Conservation (phyloP, 129 eudicot genomes). For the Ambrosia trifida region DNA sequence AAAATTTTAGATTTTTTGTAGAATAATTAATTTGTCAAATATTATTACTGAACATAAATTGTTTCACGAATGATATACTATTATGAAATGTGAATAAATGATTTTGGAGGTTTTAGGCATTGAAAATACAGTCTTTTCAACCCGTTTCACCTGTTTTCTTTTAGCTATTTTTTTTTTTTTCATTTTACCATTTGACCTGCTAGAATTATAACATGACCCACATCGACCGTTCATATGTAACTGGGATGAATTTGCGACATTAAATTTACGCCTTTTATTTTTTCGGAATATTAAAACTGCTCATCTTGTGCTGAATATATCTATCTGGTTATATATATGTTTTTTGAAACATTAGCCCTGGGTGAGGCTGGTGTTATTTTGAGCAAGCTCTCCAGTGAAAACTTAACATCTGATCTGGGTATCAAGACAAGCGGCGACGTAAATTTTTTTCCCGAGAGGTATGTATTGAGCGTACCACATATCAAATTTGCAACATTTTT, state of each 20-base stretch:
- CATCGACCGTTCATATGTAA: neutral
- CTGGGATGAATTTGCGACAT: neutral
- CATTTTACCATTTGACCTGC: neutral
- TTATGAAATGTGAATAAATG: neutral
- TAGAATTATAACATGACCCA: neutral
- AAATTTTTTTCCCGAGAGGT: slow-evolving; percentile 84
- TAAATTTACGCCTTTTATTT: neutral
- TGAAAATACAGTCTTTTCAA: neutral
- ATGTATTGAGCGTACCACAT: slow-evolving; percentile 28
- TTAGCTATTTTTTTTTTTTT: neutral
- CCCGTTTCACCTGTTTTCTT: neutral
- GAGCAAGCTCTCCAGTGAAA: slow-evolving; percentile 60
- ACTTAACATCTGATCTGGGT: slow-evolving; percentile 29
- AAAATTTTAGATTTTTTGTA: neutral
- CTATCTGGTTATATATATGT: too few species aligned
- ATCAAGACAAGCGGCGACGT: slow-evolving; percentile 27
- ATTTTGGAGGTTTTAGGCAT: neutral
- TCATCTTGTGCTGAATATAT: slow-evolving; percentile 24
- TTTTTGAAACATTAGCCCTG: slow-evolving; percentile 44
- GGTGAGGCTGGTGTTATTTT: slow-evolving; percentile 83
- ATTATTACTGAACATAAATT: neutral
- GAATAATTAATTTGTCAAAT: slow-evolving; percentile 3
- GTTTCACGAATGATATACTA: neutral
- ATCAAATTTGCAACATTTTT: neutral
- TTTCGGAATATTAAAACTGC: slow-evolving; percentile 5